phyloP scores from a whole-genome alignment of 208 protist species.

The Crithidia fasciculata region DNA sequence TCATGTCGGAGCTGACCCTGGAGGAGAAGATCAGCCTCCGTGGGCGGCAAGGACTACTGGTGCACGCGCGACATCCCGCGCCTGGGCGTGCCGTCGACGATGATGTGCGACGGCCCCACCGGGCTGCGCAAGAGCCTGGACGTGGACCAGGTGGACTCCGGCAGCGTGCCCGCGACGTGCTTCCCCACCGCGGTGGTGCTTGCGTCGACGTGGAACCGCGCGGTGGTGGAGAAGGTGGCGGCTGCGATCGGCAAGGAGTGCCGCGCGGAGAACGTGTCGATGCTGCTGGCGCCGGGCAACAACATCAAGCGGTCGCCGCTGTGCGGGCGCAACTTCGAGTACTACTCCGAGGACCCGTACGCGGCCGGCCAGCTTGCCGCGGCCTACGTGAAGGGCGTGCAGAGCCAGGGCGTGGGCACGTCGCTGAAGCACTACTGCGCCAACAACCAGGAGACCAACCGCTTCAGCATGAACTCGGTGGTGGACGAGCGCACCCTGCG shows the following conservation, averaged over 20 bases:
- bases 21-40: no score
- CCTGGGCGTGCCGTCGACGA: no score
- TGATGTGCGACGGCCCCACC: no score
- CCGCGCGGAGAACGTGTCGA: slow-evolving; percentile 16
- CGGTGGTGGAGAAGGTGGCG: slow-evolving; percentile 6
- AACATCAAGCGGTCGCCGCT: slow-evolving; percentile 37
- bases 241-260: slow-evolving; percentile 20
- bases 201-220: slow-evolving; percentile 33
- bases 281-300: slow-evolving; percentile 24
- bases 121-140: no score
- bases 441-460: slow-evolving; percentile 51
- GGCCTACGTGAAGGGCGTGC: slow-evolving; percentile 33
- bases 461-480: slow-evolving; percentile 11
- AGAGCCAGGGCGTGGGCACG: slow-evolving; percentile 37
- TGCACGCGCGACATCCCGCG: no score
- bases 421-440: slow-evolving; percentile 48
- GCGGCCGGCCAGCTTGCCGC: slow-evolving; percentile 21
- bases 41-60: no score
- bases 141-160: no score
- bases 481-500: slow-evolving; percentile 48
- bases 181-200: slow-evolving; percentile 24
- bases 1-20: no score
- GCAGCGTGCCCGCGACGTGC: slow-evolving; percentile 18
- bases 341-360: slow-evolving; percentile 50
- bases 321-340: slow-evolving; percentile 61